Evolutionary conservation across 805 yeast genomes (phyloP), one percentile per base, ranked within the genome.

Genomic region (Candida arabinofermentans): DNA sequence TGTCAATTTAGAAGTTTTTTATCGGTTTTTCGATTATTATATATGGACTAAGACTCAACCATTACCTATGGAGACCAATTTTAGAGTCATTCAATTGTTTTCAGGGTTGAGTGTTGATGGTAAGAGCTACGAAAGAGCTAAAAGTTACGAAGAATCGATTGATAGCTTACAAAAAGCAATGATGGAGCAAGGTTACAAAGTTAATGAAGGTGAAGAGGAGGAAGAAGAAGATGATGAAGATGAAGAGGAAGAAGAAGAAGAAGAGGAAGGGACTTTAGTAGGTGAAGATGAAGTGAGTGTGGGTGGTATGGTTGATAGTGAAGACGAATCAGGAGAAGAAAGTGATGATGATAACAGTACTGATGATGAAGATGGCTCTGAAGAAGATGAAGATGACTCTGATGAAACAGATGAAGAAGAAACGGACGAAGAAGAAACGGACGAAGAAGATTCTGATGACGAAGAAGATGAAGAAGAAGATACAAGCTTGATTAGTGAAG

Each of bases 21-120:
- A 82, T 43, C 69, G 70, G 22, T 81, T 78, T 49, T 80, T 87
- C 46, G 93, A 88, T 53, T 88, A 79, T 58, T 88, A 86, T 55
- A 59, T 76, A 4, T 74, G 71, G 58, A 73, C 82, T 24, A 88
- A 88, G 55, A 63, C 59, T 8, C 72, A 62, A 40, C 82, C 84
- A 1, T 39, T 81, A n/a, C 89, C 93, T 0, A 66, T 71, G 46
- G 93, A 83, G 32, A 59, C 75, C 2, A 74, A 73, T 35, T 78
- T 81, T 48, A 69, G 66, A 34, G 49, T 85, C n/a, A 54, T 59
- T 10, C 72, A 67, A 27, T 62, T 72, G 26, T 74, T 71, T 48
- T n/a, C n/a, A n/a, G n/a, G n/a, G n/a, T n/a, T n/a, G n/a, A 63
- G 58, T 23, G 39, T 42, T 1, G 49, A 61, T 3, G 57, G 63